A percentile compares a stretch with the other conserved stretches of the same genome.
These are phyloP conservation scores for Phlebopus sp. DNA, from an alignment of 1,284 basidiomycete genomes.

Conservation along the genomic window DNA sequence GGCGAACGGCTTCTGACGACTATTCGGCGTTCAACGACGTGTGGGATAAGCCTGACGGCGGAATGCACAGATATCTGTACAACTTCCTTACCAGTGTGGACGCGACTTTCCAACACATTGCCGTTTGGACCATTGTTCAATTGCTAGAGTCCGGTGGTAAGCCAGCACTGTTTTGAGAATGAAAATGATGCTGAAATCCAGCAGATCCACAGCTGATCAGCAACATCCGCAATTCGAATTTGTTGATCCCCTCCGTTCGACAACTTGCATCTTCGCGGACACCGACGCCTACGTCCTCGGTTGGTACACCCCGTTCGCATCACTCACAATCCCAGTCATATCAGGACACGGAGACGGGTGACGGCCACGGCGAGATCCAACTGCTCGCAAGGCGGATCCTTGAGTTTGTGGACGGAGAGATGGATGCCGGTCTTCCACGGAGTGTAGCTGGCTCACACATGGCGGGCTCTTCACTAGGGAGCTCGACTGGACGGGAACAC, in stretches of 20 bases:
- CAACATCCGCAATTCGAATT: conserved; percentile 81
- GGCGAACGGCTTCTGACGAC: conserved; percentile 82
- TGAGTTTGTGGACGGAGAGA: conserved; percentile 77
- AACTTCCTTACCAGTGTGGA: conserved; percentile 93
- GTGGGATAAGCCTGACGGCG: conserved; percentile 97
- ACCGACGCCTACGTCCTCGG: conserved; percentile 66
- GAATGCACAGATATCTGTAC: conserved; percentile 93
- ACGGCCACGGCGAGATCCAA: conserved; percentile 87
- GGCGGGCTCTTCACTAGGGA: conserved; percentile 59
- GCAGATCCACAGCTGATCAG: conserved; percentile 84
- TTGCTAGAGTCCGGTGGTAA: conserved; percentile 89
- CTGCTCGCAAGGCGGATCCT: conserved; percentile 80
- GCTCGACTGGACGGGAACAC: conserved; percentile 58
- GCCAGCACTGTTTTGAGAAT: conserved; percentile 14
- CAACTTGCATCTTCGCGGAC: conserved; percentile 75
- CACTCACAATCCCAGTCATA: conserved; percentile 67
- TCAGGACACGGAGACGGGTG: conserved; percentile 77
- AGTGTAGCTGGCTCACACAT: conserved; percentile 63
- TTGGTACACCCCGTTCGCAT: conserved; percentile 73
- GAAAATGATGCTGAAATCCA: conserved; percentile 4
- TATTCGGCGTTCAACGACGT: conserved; percentile 98
- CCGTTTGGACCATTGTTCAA: conserved; percentile 98
- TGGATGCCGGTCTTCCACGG: conserved; percentile 54
- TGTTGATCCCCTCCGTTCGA: conserved; percentile 83
- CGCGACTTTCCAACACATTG: conserved; percentile 99